A percentile compares a stretch with the other conserved stretches of the same genome.
Evolutionary conservation across 768 basidiomycete genomes (phyloP).

Genomic region (Trametes maxima): DNA sequence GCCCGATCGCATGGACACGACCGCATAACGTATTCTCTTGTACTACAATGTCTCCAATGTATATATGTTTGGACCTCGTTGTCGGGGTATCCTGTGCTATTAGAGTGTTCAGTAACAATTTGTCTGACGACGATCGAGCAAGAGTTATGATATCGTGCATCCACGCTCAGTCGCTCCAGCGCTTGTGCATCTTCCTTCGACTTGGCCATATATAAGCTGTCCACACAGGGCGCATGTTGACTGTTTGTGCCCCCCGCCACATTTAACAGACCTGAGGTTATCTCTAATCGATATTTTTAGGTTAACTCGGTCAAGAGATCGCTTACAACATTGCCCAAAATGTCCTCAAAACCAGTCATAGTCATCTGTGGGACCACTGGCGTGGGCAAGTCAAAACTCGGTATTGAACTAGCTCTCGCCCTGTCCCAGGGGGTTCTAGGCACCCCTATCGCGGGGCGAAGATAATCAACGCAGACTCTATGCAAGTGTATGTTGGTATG

Average conservation of each 20-base stretch:
- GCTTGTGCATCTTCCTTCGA: too few species aligned
- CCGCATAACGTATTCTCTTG: background rate
- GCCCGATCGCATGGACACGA: slow-evolving; percentile 41
- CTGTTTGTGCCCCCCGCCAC: too few species aligned
- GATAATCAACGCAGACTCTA: slow-evolving; percentile 94
- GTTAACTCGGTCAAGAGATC: slow-evolving; percentile 38
- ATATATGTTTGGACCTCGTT: too few species aligned
- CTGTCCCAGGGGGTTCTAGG: slow-evolving; percentile 23
- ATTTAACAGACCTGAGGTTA: background rate
- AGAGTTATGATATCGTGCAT: too few species aligned
- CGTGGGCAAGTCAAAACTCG: slow-evolving; percentile 93
- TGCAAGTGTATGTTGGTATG: slow-evolving; percentile 94
- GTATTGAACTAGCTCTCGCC: slow-evolving; percentile 79
- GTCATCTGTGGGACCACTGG: slow-evolving; percentile 93
- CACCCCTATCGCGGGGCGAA: slow-evolving; percentile 62
- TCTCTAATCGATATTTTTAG: slow-evolving; percentile 40
- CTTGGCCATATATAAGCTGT: too few species aligned
- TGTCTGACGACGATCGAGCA: too few species aligned
- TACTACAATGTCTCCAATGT: background rate
- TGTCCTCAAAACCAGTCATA: slow-evolving; percentile 66
- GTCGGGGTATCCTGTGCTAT: too few species aligned
- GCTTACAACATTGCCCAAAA: slow-evolving; percentile 14
- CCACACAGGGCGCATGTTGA: too few species aligned
- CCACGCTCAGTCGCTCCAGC: too few species aligned
- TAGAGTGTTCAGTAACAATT: too few species aligned